Percentiles rank a stretch among this genome's conserved stretches.
Evolutionary conservation across 768 basidiomycete species (phyloP).

Genomic region (Leccinum subgranulosum): DNA sequence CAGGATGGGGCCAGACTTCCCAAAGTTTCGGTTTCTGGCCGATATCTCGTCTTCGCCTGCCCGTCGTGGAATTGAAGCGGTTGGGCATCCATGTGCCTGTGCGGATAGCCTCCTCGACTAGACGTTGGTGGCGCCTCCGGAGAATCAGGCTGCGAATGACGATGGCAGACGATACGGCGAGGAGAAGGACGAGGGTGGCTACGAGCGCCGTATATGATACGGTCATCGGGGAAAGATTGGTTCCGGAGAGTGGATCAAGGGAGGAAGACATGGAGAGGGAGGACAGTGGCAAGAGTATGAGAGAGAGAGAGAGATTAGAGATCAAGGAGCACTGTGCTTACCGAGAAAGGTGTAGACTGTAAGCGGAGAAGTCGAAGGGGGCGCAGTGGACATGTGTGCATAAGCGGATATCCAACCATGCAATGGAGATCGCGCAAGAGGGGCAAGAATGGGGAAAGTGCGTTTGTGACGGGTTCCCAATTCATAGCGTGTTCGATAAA

Average conservation of each 20-base stretch:
- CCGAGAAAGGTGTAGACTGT: constrained; percentile 34
- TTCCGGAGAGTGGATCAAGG: background rate
- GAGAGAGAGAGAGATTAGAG: background rate
- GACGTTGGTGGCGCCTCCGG: constrained; percentile 55
- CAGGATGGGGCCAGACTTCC: constrained; percentile 24
- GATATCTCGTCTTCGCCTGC: constrained; percentile 24
- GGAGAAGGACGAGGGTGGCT: constrained; percentile 67
- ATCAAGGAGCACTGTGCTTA: constrained; percentile 9
- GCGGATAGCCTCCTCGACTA: constrained; percentile 61
- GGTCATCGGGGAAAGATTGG: constrained; percentile 2
- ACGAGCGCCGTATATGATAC: constrained; percentile 41
- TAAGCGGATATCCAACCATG: background rate
- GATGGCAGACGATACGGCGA: constrained; percentile 65
- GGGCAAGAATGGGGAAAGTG: background rate
- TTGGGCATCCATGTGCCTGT: constrained; percentile 57
- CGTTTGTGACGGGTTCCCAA: background rate
- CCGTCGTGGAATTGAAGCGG: constrained; percentile 10
- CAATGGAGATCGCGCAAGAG: constrained; percentile 3
- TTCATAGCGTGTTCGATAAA: background rate
- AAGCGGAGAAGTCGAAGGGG: background rate
- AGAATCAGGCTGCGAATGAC: constrained; percentile 62
- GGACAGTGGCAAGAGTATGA: constrained; percentile 1
- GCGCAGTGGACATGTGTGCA: constrained; percentile 1
- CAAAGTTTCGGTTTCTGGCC: constrained; percentile 32
- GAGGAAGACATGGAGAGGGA: constrained; percentile 18